Conservation (phyloP, 345 rosid genomes). For the Sisymbrium altissimum region DNA sequence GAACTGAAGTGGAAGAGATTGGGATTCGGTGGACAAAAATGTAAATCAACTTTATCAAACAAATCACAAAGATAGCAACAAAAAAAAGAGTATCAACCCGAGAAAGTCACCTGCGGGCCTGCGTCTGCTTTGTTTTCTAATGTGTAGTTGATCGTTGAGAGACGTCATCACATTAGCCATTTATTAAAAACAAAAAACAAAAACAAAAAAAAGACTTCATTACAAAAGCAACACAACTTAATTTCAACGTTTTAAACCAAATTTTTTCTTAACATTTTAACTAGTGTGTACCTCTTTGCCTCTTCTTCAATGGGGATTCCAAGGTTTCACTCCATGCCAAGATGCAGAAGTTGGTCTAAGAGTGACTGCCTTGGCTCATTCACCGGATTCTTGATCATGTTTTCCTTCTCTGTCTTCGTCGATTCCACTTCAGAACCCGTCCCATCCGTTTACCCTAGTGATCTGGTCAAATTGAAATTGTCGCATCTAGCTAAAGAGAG, state of each 20-base stretch:
- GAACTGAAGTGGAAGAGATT: no score
- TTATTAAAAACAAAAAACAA: no score
- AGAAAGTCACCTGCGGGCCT: no score
- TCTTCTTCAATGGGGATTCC: background rate
- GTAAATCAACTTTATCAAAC: no score
- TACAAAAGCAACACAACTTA: no score
- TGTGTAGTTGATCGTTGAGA: no score
- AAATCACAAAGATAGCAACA: no score
- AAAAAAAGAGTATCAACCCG: no score
- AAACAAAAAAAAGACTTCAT: no score
- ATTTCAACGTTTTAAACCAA: background rate
- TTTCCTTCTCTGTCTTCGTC: constrained; percentile 36
- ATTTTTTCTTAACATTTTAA: background rate
- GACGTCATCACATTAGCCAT: no score
- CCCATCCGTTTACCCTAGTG: constrained; percentile 19
- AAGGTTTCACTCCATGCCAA: background rate
- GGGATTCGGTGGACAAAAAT: no score
- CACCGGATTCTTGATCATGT: constrained; percentile 35
- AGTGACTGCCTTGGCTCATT: constrained; percentile 25
- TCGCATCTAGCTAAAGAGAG: constrained; percentile 44
- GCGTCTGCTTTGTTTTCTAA: no score
- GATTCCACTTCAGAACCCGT: constrained; percentile 27
- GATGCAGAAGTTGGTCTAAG: background rate
- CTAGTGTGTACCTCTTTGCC: background rate
- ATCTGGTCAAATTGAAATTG: constrained; percentile 62